Evolutionary conservation across 306 rosid genomes (phyloP).

Genomic region (Inga leiocalycina): DNA sequence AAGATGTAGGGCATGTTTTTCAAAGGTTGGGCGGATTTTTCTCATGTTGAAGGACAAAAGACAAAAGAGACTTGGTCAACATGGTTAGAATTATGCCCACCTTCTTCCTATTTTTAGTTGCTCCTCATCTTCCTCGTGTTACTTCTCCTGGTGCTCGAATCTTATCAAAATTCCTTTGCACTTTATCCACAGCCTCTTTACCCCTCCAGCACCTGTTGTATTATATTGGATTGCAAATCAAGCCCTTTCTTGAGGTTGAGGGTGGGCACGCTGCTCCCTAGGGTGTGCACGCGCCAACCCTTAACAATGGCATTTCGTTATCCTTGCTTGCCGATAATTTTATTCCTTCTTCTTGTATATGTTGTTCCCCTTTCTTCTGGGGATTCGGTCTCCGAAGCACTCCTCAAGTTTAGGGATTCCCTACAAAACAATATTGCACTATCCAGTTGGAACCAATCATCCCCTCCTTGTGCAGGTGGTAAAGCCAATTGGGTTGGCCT

Average conservation of each 20-base stretch:
- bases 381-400: conserved; percentile 40
- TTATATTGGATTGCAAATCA: neutral
- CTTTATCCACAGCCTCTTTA: conserved; percentile 27
- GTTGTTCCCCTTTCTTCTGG: neutral
- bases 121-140: neutral
- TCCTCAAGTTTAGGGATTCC: conserved; percentile 64
- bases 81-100: neutral
- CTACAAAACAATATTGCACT: conserved; percentile 32
- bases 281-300: conserved; percentile 47
- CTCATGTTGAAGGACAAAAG: conserved; percentile 29
- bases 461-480: conserved; percentile 46
- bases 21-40: conserved; percentile 42
- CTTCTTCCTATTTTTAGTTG: conserved; percentile 46
- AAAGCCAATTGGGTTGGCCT: conserved; percentile 58
- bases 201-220: neutral
- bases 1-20: conserved; percentile 6
- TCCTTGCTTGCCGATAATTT: neutral
- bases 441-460: conserved; percentile 46
- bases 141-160: neutral
- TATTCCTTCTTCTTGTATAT: neutral
- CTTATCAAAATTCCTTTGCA: conserved; percentile 38
- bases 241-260: conserved; percentile 40
- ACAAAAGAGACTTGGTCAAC: conserved; percentile 50
- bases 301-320: conserved; percentile 38
- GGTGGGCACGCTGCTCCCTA: conserved; percentile 53